These are phyloP conservation scores for Dactylonectria macrodidyma DNA, from an alignment of 2,329 filamentous ascomycete genomes.

Conservation along the genomic window DNA sequence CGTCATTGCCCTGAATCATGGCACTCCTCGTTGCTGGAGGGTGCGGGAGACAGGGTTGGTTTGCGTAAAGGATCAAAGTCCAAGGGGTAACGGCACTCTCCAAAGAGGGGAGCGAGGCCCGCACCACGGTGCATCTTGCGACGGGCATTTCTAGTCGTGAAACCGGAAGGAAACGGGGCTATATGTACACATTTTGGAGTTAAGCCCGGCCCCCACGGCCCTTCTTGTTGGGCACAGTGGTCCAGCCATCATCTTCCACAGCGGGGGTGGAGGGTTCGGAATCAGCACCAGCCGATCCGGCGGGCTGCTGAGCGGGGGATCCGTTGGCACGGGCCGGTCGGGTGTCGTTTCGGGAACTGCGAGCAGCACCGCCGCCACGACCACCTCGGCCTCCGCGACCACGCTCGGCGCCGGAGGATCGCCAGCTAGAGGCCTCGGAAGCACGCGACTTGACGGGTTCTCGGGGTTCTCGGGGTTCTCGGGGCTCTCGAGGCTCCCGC, in stretches of 20 bases:
- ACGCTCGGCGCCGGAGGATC: slow-evolving; percentile 65
- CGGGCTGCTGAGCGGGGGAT: slow-evolving; percentile 55
- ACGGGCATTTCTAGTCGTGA: slow-evolving; percentile 54
- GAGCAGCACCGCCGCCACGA: slow-evolving; percentile 57
- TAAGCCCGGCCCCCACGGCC: slow-evolving; percentile 54
- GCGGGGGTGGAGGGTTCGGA: slow-evolving; percentile 55
- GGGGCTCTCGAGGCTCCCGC: slow-evolving; percentile 60
- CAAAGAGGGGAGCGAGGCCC: slow-evolving; percentile 30
- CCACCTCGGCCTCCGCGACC: slow-evolving; percentile 62
- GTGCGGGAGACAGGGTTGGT: slow-evolving; percentile 40
- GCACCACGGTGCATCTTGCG: slow-evolving; percentile 48
- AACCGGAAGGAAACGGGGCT: slow-evolving; percentile 52
- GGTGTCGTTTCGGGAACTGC: slow-evolving; percentile 61
- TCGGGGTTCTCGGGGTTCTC: slow-evolving; percentile 54
- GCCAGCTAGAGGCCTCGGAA: slow-evolving; percentile 73
- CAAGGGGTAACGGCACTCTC: slow-evolving; percentile 39
- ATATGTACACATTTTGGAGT: slow-evolving; percentile 54
- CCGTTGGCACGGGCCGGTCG: slow-evolving; percentile 67
- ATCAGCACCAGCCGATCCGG: slow-evolving; percentile 48
- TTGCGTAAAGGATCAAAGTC: slow-evolving; percentile 36
- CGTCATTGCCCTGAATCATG: slow-evolving; percentile 3
- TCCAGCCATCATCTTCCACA: slow-evolving; percentile 75
- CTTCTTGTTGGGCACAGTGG: slow-evolving; percentile 64
- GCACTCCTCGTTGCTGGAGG: slow-evolving; percentile 24
- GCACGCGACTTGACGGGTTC: slow-evolving; percentile 68